These are phyloP conservation scores for Leccinum fuscescens DNA, from an alignment of 1,284 basidiomycete genomes.

Conservation along the genomic window DNA sequence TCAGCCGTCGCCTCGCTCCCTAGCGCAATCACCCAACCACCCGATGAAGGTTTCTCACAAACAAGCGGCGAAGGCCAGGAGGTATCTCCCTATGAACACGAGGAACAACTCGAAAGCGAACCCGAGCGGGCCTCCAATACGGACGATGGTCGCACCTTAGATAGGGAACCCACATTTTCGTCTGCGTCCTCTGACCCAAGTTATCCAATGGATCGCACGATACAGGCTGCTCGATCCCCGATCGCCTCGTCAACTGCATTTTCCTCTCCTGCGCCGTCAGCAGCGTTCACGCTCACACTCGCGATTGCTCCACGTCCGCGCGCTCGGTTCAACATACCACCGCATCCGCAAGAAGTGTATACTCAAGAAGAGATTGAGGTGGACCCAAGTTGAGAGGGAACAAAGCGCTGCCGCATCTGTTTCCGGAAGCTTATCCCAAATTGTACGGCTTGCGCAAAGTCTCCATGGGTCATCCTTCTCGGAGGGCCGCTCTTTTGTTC, in stretches of 20 bases:
- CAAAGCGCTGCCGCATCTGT: too few species aligned
- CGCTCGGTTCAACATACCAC: slow-evolving; percentile 55
- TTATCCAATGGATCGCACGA: slow-evolving; percentile 25
- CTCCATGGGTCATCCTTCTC: too few species aligned
- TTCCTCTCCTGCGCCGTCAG: slow-evolving; percentile 47
- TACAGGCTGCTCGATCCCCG: slow-evolving; percentile 25
- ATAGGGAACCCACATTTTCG: slow-evolving; percentile 64
- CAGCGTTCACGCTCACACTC: slow-evolving; percentile 63
- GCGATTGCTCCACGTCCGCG: slow-evolving; percentile 56
- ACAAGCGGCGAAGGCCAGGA: slow-evolving; percentile 17
- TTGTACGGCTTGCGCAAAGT: too few species aligned
- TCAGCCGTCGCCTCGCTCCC: slow-evolving; percentile 37
- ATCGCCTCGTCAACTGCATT: slow-evolving; percentile 30
- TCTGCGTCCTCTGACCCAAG: slow-evolving; percentile 46
- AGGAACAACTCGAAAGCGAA: slow-evolving; percentile 23
- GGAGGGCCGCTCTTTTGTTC: too few species aligned
- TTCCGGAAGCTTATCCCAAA: too few species aligned
- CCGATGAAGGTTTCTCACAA: slow-evolving; percentile 15
- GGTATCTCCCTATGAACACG: background rate
- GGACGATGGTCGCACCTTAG: slow-evolving; percentile 25
- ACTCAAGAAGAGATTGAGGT: slow-evolving; percentile 27
- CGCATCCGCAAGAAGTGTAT: slow-evolving; percentile 36
- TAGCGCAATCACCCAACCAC: slow-evolving; percentile 27
- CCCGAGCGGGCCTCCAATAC: slow-evolving; percentile 22
- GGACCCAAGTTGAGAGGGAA: slow-evolving; percentile 18